Percentiles rank a stretch among this genome's conserved stretches.
These are phyloP conservation scores for Collybia mongolica DNA, from an alignment of 768 basidiomycete species.

Conservation along the genomic window DNA sequence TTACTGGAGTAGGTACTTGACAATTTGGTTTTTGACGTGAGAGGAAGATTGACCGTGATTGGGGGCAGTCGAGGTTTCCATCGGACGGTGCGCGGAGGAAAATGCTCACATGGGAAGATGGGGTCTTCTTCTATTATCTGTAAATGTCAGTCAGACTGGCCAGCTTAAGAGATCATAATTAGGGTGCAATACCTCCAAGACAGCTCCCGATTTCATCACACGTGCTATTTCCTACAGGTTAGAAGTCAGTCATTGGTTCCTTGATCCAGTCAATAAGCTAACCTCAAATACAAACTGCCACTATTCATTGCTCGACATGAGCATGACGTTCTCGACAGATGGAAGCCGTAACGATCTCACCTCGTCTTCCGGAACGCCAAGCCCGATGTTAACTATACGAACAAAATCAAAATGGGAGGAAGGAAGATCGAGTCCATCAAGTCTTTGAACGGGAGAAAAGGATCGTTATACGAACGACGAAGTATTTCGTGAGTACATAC, in stretches of 20 bases:
- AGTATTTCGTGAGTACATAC: slow-evolving; percentile 34
- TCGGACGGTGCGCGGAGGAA: slow-evolving; percentile 8
- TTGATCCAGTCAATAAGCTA: background rate
- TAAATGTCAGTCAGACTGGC: background rate
- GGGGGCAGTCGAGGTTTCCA: slow-evolving; percentile 11
- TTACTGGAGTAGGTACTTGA: slow-evolving; percentile 17
- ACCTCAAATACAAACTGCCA: slow-evolving; percentile 69
- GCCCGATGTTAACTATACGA: slow-evolving; percentile 59
- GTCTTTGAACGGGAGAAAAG: slow-evolving; percentile 32
- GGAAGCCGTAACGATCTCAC: slow-evolving; percentile 20
- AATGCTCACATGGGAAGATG: slow-evolving; percentile 57
- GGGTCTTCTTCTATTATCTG: slow-evolving; percentile 76
- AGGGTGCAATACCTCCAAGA: slow-evolving; percentile 51
- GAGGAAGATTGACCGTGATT: slow-evolving; percentile 18
- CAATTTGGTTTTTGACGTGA: slow-evolving; percentile 15
- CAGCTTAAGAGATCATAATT: no score
- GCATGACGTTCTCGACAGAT: background rate
- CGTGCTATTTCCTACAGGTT: slow-evolving; percentile 60
- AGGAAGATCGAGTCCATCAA: slow-evolving; percentile 64
- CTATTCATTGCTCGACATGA: slow-evolving; percentile 26
- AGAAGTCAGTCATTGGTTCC: background rate
- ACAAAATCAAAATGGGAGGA: slow-evolving; percentile 63
- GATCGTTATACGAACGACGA: slow-evolving; percentile 2
- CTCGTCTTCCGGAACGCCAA: slow-evolving; percentile 74
- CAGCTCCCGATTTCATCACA: slow-evolving; percentile 59